A percentile compares a stretch with the other conserved stretches of the same genome.
Evolutionary conservation across 768 basidiomycete species (phyloP).

Genomic region (Termitomyces sp.): DNA sequence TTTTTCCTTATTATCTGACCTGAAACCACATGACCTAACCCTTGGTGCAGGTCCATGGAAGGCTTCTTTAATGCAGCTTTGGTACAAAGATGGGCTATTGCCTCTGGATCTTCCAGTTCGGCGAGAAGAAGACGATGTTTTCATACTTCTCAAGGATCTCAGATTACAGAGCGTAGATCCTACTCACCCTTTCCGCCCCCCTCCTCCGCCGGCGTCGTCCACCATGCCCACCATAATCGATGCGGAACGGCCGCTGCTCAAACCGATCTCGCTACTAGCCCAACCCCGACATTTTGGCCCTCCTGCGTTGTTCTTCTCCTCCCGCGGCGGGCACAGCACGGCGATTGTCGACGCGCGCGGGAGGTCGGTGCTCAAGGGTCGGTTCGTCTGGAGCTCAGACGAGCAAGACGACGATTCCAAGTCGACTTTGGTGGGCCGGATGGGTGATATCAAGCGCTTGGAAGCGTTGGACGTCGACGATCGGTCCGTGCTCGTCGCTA

Average conservation of each 20-base stretch:
- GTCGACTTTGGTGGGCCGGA: constrained; percentile 32
- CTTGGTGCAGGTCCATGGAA: constrained; percentile 74
- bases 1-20: constrained; percentile 3
- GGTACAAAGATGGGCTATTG: constrained; percentile 81
- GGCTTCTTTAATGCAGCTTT: constrained; percentile 81
- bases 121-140: constrained; percentile 68
- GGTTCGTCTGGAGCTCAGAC: constrained; percentile 75
- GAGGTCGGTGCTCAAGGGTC: constrained; percentile 75
- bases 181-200: constrained; percentile 67
- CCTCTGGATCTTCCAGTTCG: constrained; percentile 81
- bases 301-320: constrained; percentile 81
- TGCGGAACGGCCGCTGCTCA: constrained; percentile 53
- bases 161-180: constrained; percentile 78
- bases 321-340: constrained; percentile 87
- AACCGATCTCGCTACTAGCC: constrained; percentile 69
- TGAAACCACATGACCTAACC: background rate
- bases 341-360: constrained; percentile 85
- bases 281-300: constrained; percentile 85
- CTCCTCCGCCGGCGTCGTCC: constrained; percentile 31
- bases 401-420: constrained; percentile 43
- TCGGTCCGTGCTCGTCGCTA: constrained; percentile 74
- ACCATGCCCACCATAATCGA: constrained; percentile 13
- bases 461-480: constrained; percentile 79
- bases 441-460: constrained; percentile 80
- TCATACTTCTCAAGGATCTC: constrained; percentile 66